These are phyloP conservation scores for Serendipita sp. DNA, from an alignment of 768 basidiomycete genomes.

Conservation along the genomic window DNA sequence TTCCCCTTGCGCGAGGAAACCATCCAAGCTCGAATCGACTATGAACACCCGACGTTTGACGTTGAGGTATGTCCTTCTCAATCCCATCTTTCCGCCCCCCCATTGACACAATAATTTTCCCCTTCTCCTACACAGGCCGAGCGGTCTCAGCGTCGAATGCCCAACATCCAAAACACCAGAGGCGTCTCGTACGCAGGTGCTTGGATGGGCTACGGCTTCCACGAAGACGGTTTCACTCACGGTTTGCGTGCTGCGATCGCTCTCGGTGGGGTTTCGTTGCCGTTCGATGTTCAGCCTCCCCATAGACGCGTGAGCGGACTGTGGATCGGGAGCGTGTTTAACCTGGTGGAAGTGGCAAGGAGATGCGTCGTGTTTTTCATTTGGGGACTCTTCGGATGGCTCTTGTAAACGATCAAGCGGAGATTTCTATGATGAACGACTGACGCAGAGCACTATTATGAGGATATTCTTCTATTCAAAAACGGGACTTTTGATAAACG, in stretches of 20 bases:
- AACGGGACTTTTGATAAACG: too few species aligned
- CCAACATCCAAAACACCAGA: constrained; percentile 43
- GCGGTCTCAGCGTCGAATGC: constrained; percentile 35
- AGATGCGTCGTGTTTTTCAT: neutral
- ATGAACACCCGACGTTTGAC: constrained; percentile 57
- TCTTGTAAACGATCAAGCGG: neutral
- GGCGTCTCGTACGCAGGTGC: constrained; percentile 54
- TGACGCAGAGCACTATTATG: constrained; percentile 10
- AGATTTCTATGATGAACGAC: too few species aligned
- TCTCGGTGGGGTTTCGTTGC: neutral
- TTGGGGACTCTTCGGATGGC: neutral
- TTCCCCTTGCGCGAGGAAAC: constrained; percentile 36
- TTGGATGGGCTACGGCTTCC: constrained; percentile 64
- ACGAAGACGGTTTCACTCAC: constrained; percentile 58
- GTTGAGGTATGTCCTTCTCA: constrained; percentile 22
- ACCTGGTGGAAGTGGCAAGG: neutral
- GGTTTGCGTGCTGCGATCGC: constrained; percentile 23
- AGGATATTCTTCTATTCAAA: too few species aligned
- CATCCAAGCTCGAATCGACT: constrained; percentile 36
- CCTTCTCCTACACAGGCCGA: constrained; percentile 23
- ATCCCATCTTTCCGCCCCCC: neutral
- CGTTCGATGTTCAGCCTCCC: constrained; percentile 3
- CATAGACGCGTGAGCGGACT: neutral
- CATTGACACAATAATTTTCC: neutral
- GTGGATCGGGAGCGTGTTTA: neutral